phyloP scores from a whole-genome alignment of 2,329 filamentous ascomycete genomes.

The Alternaria tenuissima region DNA sequence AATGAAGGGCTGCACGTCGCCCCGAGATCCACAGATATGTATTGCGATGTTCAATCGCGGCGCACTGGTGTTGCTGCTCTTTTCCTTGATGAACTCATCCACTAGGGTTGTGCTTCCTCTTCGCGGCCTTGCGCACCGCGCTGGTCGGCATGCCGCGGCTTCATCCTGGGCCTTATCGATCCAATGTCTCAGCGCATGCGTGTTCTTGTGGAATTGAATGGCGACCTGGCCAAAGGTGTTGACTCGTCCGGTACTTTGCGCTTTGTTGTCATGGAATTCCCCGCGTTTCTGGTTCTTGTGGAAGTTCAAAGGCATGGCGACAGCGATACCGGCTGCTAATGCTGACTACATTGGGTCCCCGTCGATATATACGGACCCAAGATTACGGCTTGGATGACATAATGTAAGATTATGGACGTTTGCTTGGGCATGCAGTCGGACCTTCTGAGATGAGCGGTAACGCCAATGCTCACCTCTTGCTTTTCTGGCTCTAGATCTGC shows the following conservation, averaged over 20 bases:
- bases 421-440: neutral
- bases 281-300: constrained; percentile 11
- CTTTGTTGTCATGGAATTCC: constrained; percentile 18
- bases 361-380: neutral
- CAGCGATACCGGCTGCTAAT: neutral
- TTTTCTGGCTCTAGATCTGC: neutral
- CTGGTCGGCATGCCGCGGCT: neutral
- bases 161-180: constrained; percentile 23
- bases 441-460: neutral
- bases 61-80: neutral
- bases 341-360: neutral
- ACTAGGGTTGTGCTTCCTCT: neutral
- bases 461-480: neutral
- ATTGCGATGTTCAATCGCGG: constrained; percentile 61
- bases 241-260: constrained; percentile 16
- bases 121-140: neutral
- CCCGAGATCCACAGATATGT: constrained; percentile 62
- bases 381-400: neutral
- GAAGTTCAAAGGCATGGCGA: constrained; percentile 15
- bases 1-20: constrained; percentile 68
- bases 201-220: constrained; percentile 28
- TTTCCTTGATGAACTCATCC: neutral
- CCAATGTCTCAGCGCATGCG: constrained; percentile 25
- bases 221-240: constrained; percentile 28
- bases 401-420: neutral